Evolutionary conservation across 2,329 filamentous ascomycete genomes (phyloP), one percentile per base, ranked within the genome.

Genomic region (Sclerotinia trifoliorum): DNA sequence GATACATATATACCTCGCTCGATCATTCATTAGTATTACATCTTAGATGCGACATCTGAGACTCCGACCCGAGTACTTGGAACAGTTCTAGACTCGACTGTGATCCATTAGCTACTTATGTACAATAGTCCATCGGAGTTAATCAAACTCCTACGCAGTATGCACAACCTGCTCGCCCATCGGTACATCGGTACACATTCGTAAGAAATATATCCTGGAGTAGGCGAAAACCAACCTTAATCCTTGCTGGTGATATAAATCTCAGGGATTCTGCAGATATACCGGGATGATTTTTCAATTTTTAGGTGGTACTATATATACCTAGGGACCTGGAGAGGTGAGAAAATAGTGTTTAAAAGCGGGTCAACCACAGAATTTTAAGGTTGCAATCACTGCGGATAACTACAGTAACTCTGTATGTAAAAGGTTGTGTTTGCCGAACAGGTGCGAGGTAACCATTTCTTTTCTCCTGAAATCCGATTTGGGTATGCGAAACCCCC

Each of bases 61-160:
- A 48, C 15, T 63, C n/a, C 60, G 46, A 51, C 46, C 60, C 60
- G 46, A 63, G 46, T 39, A 19, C 15, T 63, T 63, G 60, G 60
- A 39, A 63, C 60, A 4, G 29, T 32, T 51, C 60, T 32, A 51
- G 60, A 63, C 60, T 63, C 32, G 32, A 39, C 29, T 13, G 32
- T 29, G 10, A 49, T 49, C 13, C n/a, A 62, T 51, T 24, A 35
- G 29, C 58, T 35, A 62, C 32, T 13, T 62, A 32, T 15, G 13
- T 35, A 35, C 19, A 10, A 29, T 10, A 49, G 21, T 39, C n/a
- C 26, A 5, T 49, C 26, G 19, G 15, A 17, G 10, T 15, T 15
- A 24, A 32, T 35, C 13, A 48, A 61, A 32, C 13, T 11, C 42
- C n/a, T 48, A 17, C 11, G 17, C 26, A n/a, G 10, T 60, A 35